Base-by-base conservation (phyloP, 2,329 filamentous ascomycete species). In the Xylaria sp. region DNA sequence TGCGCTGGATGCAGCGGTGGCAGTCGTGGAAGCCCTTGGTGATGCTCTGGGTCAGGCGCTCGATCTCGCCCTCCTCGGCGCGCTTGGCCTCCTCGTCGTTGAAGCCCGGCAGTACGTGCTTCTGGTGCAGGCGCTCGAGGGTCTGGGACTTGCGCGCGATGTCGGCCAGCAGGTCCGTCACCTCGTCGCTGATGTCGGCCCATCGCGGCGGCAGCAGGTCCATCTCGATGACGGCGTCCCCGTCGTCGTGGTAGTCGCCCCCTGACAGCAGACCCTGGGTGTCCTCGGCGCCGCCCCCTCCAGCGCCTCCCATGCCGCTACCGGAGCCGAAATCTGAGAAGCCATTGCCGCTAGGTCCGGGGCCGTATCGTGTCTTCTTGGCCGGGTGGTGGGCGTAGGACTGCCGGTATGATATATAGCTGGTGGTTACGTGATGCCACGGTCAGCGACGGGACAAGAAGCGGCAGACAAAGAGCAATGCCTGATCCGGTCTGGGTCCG, bases 401-500 rank as follows among this genome's bases (percentile, higher is more conserved):
- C 85, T 99, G 96, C 78, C 96, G 94, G 87, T 98, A 99, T 82
- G 96, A 98, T 81, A 99, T 96, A 82, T 97, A 99, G 80, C 95
- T 97, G 79, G 51, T 74, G 81, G 74, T 75, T 70, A 68, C 51
- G 52, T 44, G n/a, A 57, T n/a, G 44, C 50, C 37, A 50, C 5
- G 46, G 56, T 72, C 58, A 75, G 73, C 41, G 44, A 31, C 44
- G 41, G 39, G 55, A 31, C 54, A 37, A 28, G 20, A 18, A 18
- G 41, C 41, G 10, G n/a, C 20, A 39, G 44, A 15, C 5, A 31
- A 34, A 50, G 20, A n/a, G 28, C 25, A n/a, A 3, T 25, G 2
- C 23, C 6, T 34, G 12, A 46, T 31, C 20, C 34, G 31, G 58
- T n/a, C 13, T 48, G 39, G 10, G 15, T 44, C 13, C 12, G n/a